Evolutionary conservation across 768 basidiomycete species (phyloP).

Genomic region (Pleurotus tuber-regium): DNA sequence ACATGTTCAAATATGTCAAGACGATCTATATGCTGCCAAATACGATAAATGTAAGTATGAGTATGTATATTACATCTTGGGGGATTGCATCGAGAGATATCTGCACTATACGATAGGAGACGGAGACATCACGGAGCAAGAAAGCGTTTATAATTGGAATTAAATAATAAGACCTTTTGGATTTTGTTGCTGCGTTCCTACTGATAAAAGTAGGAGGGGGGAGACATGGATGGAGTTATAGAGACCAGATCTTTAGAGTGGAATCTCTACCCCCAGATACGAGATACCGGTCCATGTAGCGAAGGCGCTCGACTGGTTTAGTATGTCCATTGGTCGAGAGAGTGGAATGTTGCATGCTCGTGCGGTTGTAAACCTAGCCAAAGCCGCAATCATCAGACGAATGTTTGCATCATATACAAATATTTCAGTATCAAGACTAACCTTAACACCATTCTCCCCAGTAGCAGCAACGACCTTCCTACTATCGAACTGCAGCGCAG

Average conservation of each 20-base stretch:
- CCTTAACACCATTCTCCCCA: constrained; percentile 93
- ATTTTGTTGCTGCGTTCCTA: too few species aligned
- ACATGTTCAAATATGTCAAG: background rate
- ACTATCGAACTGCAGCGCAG: constrained; percentile 90
- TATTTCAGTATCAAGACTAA: too few species aligned
- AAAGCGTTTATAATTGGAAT: background rate
- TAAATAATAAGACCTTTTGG: background rate
- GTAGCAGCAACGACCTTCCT: constrained; percentile 90
- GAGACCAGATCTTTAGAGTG: constrained; percentile 88
- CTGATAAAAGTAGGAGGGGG: too few species aligned
- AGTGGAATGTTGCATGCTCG: constrained; percentile 83
- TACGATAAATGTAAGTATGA: constrained; percentile 1
- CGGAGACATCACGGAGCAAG: background rate
- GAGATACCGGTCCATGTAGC: constrained; percentile 96
- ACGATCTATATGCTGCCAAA: constrained; percentile 1
- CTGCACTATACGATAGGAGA: background rate
- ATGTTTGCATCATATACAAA: too few species aligned
- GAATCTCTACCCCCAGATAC: constrained; percentile 89
- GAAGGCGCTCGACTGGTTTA: constrained; percentile 79
- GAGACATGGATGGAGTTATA: constrained; percentile 41
- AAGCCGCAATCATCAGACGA: too few species aligned
- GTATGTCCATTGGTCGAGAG: constrained; percentile 92
- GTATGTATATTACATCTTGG: constrained; percentile 7
- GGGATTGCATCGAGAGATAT: background rate
- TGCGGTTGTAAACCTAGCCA: constrained; percentile 94